Conservation (phyloP, 805 yeast genomes). For the Lipomyces orientalis region DNA sequence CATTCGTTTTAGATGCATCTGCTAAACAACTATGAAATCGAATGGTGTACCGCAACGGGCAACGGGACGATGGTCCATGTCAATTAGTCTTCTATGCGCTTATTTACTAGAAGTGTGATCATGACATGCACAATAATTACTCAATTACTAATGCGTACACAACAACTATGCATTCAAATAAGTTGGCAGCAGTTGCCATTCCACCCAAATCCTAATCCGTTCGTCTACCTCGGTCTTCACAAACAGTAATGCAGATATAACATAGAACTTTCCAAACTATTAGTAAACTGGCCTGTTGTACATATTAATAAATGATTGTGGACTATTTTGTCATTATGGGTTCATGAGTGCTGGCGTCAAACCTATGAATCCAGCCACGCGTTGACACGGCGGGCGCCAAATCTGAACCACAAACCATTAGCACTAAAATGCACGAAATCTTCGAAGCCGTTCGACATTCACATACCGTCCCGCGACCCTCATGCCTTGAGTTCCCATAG, state of each 20-base stretch:
- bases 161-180: neutral
- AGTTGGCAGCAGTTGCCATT: neutral
- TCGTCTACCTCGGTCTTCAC: neutral
- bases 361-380: conserved; percentile 49
- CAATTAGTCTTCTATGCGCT: neutral
- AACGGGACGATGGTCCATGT: neutral
- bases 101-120: neutral
- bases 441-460: neutral
- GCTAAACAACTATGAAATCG: neutral
- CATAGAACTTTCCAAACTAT: neutral
- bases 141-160: neutral
- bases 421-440: neutral
- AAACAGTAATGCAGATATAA: neutral
- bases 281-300: neutral
- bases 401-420: conserved; percentile 45
- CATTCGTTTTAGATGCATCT: neutral
- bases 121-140: neutral
- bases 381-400: conserved; percentile 62
- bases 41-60: neutral
- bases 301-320: neutral
- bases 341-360: neutral
- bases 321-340: neutral
- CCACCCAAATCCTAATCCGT: neutral
- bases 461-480: conserved; percentile 38
- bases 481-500: conserved; percentile 65